Conservation (phyloP, 768 basidiomycete genomes). For the Galerina marginata region DNA sequence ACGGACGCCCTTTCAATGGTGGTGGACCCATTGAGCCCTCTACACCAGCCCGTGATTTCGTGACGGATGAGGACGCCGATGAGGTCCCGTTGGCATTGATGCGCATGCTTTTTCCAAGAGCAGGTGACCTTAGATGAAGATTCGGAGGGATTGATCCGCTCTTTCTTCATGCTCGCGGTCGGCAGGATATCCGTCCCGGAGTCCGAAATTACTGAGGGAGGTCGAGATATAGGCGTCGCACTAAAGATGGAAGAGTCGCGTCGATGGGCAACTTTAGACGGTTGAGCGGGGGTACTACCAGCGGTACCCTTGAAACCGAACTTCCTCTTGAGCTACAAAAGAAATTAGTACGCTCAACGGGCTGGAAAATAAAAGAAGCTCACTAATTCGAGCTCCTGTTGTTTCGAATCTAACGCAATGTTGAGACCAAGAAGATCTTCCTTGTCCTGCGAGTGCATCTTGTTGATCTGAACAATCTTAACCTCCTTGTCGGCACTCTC, state of each 20-base stretch:
- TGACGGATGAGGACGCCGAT: constrained; percentile 17
- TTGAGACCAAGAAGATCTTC: constrained; percentile 86
- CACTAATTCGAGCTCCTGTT: constrained; percentile 92
- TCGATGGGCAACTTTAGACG: constrained; percentile 46
- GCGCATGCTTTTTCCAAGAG: constrained; percentile 58
- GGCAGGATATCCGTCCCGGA: constrained; percentile 42
- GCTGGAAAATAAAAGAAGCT: constrained; percentile 30
- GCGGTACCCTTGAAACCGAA: constrained; percentile 60
- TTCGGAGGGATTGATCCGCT: constrained; percentile 37
- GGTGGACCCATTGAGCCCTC: constrained; percentile 59
- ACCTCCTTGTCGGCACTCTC: constrained; percentile 88
- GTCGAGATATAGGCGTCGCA: constrained; percentile 57
- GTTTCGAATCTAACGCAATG: constrained; percentile 92
- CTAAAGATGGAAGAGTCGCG: constrained; percentile 64
- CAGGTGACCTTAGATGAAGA: constrained; percentile 38
- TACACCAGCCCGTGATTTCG: constrained; percentile 27
- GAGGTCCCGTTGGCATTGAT: constrained; percentile 40
- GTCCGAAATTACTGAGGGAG: constrained; percentile 62
- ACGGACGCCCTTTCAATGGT: constrained; percentile 40
- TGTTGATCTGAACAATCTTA: constrained; percentile 73
- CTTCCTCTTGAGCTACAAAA: constrained; percentile 64
- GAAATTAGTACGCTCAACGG: constrained; percentile 3
- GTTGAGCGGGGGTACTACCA: constrained; percentile 58
- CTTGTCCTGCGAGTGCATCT: constrained; percentile 68
- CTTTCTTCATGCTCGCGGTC: constrained; percentile 36